Percentiles rank a stretch among this genome's conserved stretches.
These are phyloP conservation scores for Pseudocercospora vitis DNA, from an alignment of 2,329 filamentous ascomycete genomes.

Conservation along the genomic window DNA sequence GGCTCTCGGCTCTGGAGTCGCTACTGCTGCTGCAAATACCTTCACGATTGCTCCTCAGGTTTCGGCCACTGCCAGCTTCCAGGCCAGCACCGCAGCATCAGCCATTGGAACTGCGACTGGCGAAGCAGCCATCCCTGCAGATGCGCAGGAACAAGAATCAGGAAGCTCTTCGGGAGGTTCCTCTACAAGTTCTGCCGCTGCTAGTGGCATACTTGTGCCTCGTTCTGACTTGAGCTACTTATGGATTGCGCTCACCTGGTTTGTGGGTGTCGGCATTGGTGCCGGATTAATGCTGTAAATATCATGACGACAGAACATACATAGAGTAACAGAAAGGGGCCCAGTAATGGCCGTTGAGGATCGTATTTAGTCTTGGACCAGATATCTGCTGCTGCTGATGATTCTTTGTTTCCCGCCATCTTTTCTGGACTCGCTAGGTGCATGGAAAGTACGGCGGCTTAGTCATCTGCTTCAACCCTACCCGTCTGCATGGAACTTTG, in stretches of 20 bases:
- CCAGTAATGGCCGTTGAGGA: too few species aligned
- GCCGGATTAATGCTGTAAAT: constrained; percentile 24
- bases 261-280: constrained; percentile 16
- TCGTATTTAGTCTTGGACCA: too few species aligned
- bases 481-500: too few species aligned
- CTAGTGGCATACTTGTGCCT: constrained; percentile 15
- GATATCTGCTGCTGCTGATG: too few species aligned
- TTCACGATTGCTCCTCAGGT: constrained; percentile 28
- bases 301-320: constrained; percentile 18
- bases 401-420: too few species aligned
- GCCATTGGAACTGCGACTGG: constrained; percentile 35
- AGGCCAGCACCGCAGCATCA: constrained; percentile 26
- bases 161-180: constrained; percentile 1
- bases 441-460: too few species aligned
- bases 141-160: constrained; percentile 20
- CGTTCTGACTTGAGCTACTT: constrained; percentile 18
- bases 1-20: constrained; percentile 27
- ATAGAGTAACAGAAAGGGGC: constrained; percentile 4
- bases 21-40: constrained; percentile 22
- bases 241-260: constrained; percentile 18
- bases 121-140: constrained; percentile 32
- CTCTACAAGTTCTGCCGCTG: constrained; percentile 14
- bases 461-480: too few species aligned
- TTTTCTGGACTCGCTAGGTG: too few species aligned
- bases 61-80: constrained; percentile 23